Evolutionary conservation across 2,329 filamentous ascomycete species (phyloP).

Genomic region (Microdochium trichocladiopsis): DNA sequence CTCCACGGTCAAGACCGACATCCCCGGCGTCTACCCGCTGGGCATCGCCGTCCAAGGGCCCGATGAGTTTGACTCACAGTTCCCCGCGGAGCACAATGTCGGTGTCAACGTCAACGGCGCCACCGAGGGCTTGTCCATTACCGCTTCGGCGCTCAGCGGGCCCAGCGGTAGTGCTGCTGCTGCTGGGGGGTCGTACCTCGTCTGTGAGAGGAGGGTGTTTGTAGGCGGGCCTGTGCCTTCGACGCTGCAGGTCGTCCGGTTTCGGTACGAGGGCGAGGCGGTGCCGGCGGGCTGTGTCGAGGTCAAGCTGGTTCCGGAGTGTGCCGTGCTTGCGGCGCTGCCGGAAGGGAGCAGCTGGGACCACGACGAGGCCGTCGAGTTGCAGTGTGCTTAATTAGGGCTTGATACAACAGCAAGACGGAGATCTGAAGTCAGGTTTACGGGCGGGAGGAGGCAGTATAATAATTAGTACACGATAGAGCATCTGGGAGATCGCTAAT

Average conservation of each 20-base stretch:
- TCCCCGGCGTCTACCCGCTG: slow-evolving; percentile 1
- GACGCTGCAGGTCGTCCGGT: not conserved
- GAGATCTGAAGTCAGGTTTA: too few relatives aligned
- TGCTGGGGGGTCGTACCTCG: not conserved
- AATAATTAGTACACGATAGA: too few relatives aligned
- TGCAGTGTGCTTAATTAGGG: not conserved
- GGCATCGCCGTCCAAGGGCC: slow-evolving; percentile 1
- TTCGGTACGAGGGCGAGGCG: slow-evolving; percentile 1
- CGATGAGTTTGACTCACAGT: not conserved
- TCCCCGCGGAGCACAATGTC: slow-evolving; percentile 1
- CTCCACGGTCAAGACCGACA: not conserved
- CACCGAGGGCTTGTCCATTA: not conserved
- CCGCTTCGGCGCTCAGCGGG: not conserved
- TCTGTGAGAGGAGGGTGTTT: not conserved
- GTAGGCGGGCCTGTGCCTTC: not conserved
- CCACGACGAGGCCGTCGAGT: not conserved
- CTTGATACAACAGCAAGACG: too few relatives aligned
- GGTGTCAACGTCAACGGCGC: not conserved
- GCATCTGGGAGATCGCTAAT: too few relatives aligned
- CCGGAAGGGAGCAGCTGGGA: slow-evolving; percentile 1
- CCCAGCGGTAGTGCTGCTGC: not conserved
- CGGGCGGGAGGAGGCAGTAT: too few relatives aligned
- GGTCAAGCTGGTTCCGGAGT: slow-evolving; percentile 1
- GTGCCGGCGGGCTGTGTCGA: not conserved
- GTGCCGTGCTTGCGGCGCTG: not conserved